A percentile compares a stretch with the other conserved stretches of the same genome.
phyloP scores from a whole-genome alignment of 345 rosid genomes.

The Lagerstroemia speciosa region DNA sequence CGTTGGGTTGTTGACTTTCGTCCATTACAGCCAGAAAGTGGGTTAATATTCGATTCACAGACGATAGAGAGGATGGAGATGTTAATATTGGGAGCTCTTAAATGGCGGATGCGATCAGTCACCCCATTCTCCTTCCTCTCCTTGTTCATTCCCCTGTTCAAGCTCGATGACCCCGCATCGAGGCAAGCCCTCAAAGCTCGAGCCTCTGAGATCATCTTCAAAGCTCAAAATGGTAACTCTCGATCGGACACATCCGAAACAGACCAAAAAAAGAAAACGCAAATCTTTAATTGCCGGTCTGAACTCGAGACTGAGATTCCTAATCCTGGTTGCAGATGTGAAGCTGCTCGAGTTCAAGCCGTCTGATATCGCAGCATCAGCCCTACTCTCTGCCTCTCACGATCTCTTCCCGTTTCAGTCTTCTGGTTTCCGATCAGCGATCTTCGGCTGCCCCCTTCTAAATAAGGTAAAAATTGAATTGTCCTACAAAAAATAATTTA shows the following conservation, averaged over 20 bases:
- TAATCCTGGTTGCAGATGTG: slow-evolving; percentile 27
- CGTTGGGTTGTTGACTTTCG: not conserved
- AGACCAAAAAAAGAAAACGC: not conserved
- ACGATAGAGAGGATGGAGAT: slow-evolving; percentile 63
- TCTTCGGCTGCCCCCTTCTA: slow-evolving; percentile 44
- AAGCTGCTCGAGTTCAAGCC: slow-evolving; percentile 60
- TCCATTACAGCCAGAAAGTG: slow-evolving; percentile 26
- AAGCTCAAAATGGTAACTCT: slow-evolving; percentile 52
- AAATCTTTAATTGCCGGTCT: not conserved
- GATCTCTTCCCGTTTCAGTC: slow-evolving; percentile 48
- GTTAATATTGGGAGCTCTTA: slow-evolving; percentile 58
- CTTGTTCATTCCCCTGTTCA: slow-evolving; percentile 44
- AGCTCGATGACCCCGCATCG: slow-evolving; percentile 37
- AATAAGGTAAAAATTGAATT: slow-evolving; percentile 41
- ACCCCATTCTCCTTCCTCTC: slow-evolving; percentile 73
- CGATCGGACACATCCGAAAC: not conserved
- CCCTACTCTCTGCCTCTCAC: slow-evolving; percentile 51
- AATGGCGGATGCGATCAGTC: slow-evolving; percentile 89
- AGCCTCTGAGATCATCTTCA: slow-evolving; percentile 49
- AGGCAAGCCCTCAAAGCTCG: slow-evolving; percentile 41
- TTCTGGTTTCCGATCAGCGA: slow-evolving; percentile 28
- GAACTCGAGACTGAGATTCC: not conserved
- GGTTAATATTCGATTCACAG: slow-evolving; percentile 38
- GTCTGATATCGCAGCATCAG: slow-evolving; percentile 60
- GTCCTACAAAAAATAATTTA: no score